A percentile compares a stretch with the other conserved stretches of the same genome.
phyloP scores from a whole-genome alignment of 495 filamentous ascomycete genomes.

The Podospora tetraspora region DNA sequence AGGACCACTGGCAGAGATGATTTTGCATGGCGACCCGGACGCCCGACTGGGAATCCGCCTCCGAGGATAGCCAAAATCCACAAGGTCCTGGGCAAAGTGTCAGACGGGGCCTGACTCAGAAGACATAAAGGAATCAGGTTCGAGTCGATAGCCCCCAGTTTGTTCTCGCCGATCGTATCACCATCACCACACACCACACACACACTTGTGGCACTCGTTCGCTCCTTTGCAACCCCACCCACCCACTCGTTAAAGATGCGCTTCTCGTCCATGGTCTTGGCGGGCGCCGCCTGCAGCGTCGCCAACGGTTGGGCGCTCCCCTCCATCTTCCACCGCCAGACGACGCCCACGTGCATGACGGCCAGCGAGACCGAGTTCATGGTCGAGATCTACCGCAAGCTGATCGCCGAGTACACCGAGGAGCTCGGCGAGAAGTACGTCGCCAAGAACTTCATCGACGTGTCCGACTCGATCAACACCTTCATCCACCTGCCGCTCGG shows the following conservation, averaged over 20 bases:
- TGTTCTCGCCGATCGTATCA: not conserved
- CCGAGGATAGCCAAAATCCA: not conserved
- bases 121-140: not conserved
- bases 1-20: not conserved
- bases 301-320: constrained; percentile 1
- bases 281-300: not conserved
- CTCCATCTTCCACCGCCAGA: constrained; percentile 8
- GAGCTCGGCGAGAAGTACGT: constrained; percentile 13
- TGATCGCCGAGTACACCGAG: constrained; percentile 12
- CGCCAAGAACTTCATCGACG: constrained; percentile 8
- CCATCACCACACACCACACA: not conserved
- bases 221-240: not conserved
- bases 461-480: constrained; percentile 10
- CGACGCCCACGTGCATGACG: constrained; percentile 6
- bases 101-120: not conserved
- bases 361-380: constrained; percentile 1
- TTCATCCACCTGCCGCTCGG: constrained; percentile 12
- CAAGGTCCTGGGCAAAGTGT: not conserved
- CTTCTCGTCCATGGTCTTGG: constrained; percentile 4
- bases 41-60: not conserved
- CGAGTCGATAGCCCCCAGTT: not conserved
- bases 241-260: constrained; percentile 4
- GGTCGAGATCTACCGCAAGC: constrained; percentile 12
- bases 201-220: not conserved
- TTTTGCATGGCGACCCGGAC: not conserved